Evolutionary conservation across 495 filamentous ascomycete genomes (phyloP).

Genomic region (Podospora bellae-mahoneyi): DNA sequence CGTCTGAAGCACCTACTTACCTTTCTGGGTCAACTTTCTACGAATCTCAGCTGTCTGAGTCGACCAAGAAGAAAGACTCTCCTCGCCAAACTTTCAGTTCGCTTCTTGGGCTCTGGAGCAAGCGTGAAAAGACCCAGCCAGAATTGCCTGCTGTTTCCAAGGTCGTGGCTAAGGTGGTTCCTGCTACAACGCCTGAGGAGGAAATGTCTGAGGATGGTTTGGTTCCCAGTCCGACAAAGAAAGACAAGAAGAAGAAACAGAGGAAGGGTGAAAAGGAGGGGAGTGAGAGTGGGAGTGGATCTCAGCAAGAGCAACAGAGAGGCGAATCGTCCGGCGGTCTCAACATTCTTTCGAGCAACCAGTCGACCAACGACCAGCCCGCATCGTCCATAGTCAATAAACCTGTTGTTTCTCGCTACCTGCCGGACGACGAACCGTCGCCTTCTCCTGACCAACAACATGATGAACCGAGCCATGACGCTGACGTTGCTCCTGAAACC

Average conservation of each 20-base stretch:
- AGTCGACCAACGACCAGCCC: conserved; percentile 1
- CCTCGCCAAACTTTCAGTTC: conserved; percentile 14
- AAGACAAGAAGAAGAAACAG: conserved; percentile 31
- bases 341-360: conserved; percentile 5
- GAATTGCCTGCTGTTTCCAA: neutral
- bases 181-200: neutral
- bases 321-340: neutral
- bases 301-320: conserved; percentile 9
- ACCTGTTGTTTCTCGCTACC: neutral
- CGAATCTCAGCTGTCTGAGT: conserved; percentile 30
- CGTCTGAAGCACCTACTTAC: conserved; percentile 32
- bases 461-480: neutral
- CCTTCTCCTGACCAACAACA: neutral
- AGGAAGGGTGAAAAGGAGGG: conserved; percentile 12
- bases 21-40: conserved; percentile 30
- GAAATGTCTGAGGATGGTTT: neutral
- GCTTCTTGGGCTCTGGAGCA: conserved; percentile 14
- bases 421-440: neutral
- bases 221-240: neutral
- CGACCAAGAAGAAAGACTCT: conserved; percentile 19
- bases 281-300: neutral
- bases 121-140: neutral
- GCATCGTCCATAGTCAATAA: conserved; percentile 4
- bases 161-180: neutral
- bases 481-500: neutral